These are phyloP conservation scores for Chenopodium formosanum DNA, from an alignment of 148 eudicot genomes.

Conservation along the genomic window DNA sequence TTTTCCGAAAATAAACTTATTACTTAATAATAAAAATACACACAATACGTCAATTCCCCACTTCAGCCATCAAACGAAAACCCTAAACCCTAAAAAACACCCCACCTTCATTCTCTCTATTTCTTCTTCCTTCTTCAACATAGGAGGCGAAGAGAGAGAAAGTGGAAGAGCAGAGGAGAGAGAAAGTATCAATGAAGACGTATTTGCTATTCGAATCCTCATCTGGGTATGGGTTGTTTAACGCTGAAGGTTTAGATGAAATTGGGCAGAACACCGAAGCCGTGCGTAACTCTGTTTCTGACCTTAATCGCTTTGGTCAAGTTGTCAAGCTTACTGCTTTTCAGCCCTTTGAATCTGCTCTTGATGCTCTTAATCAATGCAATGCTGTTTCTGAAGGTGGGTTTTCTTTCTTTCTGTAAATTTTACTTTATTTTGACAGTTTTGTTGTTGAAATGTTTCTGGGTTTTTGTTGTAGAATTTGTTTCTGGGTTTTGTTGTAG, in stretches of 20 bases:
- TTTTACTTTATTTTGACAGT: no score
- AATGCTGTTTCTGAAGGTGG: slow-evolving; percentile 92
- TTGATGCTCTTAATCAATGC: slow-evolving; percentile 82
- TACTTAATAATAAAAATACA: no score
- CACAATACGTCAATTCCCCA: not conserved
- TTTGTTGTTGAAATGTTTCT: not conserved
- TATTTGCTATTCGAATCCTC: slow-evolving; percentile 69
- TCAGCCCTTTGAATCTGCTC: slow-evolving; percentile 76
- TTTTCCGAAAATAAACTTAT: no score
- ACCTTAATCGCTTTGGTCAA: slow-evolving; percentile 77
- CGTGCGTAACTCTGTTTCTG: slow-evolving; percentile 65
- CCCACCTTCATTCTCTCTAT: not conserved
- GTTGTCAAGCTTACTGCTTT: slow-evolving; percentile 80
- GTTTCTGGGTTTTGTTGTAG: not conserved
- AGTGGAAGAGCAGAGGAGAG: not conserved
- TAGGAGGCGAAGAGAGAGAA: slow-evolving; percentile 21
- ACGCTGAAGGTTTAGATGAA: slow-evolving; percentile 79
- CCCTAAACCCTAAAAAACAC: slow-evolving; percentile 16
- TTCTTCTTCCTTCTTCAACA: not conserved
- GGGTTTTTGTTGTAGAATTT: no score
- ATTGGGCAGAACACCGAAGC: slow-evolving; percentile 87
- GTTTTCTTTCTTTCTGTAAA: not conserved
- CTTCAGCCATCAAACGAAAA: not conserved
- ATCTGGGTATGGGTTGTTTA: slow-evolving; percentile 64
- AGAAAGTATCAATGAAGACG: slow-evolving; percentile 42